These are phyloP conservation scores for Calendula officinalis DNA, from an alignment of 129 eudicot species.

Conservation along the genomic window DNA sequence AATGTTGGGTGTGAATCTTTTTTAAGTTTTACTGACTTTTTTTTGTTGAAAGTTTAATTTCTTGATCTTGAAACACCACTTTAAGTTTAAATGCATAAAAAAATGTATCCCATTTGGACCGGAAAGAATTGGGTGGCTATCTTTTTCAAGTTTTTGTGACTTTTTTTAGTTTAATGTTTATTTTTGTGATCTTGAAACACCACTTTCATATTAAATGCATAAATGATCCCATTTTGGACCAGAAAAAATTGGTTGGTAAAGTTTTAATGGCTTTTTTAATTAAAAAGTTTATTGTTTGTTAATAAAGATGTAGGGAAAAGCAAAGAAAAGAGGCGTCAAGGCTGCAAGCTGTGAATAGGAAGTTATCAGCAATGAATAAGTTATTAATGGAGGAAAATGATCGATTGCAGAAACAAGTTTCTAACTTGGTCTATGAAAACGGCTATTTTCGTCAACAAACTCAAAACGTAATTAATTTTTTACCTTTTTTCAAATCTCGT, in stretches of 20 bases:
- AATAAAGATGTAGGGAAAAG: constrained; percentile 67
- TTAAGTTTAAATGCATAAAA: constrained; percentile 14
- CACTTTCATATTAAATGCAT: constrained; percentile 12
- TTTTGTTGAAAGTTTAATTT: background rate
- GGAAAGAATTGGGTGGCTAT: constrained; percentile 13
- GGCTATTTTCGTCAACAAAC: constrained; percentile 73
- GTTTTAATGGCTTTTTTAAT: background rate
- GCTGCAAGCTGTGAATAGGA: constrained; percentile 75
- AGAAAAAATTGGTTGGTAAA: constrained; percentile 8
- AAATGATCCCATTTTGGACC: background rate
- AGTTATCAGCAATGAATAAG: constrained; percentile 74
- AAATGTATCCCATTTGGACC: background rate
- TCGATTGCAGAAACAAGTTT: constrained; percentile 78
- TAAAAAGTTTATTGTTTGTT: constrained; percentile 17
- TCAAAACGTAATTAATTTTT: constrained; percentile 45
- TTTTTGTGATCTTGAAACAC: constrained; percentile 15
- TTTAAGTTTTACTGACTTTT: background rate
- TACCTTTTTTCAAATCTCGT: background rate
- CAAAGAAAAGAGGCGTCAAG: constrained; percentile 82
- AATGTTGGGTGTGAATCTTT: background rate
- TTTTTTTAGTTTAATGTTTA: background rate
- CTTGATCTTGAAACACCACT: constrained; percentile 13
- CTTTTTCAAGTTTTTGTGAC: constrained; percentile 1
- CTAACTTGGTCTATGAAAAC: constrained; percentile 76
- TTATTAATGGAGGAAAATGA: constrained; percentile 88